phyloP scores from a whole-genome alignment of 1,284 basidiomycete species.

The Trichosporon inkin region DNA sequence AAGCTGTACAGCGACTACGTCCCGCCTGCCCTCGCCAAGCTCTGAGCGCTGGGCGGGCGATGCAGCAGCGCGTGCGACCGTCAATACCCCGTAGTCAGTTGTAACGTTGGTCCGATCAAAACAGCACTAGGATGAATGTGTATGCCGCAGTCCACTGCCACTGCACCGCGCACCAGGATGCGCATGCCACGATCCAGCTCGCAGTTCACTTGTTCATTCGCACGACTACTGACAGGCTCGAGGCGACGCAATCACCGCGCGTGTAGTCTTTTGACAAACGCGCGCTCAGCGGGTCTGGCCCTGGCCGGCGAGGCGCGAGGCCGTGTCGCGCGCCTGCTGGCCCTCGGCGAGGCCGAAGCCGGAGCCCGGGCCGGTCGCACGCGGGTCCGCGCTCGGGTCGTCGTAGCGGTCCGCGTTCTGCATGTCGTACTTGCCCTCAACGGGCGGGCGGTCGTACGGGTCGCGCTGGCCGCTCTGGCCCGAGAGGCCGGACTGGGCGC shows the following conservation, averaged over 20 bases:
- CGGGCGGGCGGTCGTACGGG: neutral
- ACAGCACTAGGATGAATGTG: neutral
- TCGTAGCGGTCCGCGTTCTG: constrained; percentile 1
- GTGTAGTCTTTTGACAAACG: no score
- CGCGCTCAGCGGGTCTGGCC: no score
- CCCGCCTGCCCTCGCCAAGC: neutral
- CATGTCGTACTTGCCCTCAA: constrained; percentile 6
- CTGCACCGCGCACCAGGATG: neutral
- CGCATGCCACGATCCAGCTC: neutral
- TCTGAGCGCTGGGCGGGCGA: neutral
- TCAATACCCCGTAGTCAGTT: neutral
- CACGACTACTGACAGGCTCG: no score
- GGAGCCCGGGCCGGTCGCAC: neutral
- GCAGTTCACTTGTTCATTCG: no score
- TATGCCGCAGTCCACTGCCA: neutral
- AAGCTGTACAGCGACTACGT: constrained; percentile 17
- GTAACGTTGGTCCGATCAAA: neutral
- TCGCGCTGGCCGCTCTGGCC: neutral
- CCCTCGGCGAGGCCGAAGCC: constrained; percentile 3
- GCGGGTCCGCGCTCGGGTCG: neutral
- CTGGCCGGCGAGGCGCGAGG: neutral
- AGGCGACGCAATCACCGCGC: no score
- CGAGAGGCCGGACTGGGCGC: neutral
- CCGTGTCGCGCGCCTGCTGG: constrained; percentile 5
- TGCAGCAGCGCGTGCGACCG: no score